Evolutionary conservation across 352 stramenopile genomes (phyloP), one percentile per base, ranked within the genome.

Genomic region (Phytophthora tentaculata): DNA sequence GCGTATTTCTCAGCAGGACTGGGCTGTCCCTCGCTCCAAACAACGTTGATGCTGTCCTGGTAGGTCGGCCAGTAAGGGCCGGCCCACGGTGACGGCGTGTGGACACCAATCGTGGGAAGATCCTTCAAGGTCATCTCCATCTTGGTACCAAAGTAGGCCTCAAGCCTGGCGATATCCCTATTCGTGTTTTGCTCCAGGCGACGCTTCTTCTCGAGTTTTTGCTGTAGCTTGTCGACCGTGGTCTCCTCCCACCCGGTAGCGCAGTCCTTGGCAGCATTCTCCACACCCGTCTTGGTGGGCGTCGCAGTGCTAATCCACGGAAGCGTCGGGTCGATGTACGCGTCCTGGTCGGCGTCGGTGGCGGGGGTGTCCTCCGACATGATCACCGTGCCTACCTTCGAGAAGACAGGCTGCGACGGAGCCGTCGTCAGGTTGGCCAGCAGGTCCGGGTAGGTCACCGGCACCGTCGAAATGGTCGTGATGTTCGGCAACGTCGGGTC

Each of bases 21-120:
- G 0, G 60, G 9, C 16, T 67, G 12, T 4, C 35, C 43, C 1
- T 63, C 0, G 0, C 28, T 64, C 58, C 56, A 71, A 7, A 56
- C 7, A 28, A 72, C 55, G 73, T 92, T 92, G 73, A 92, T 92
- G 41, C 78, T 73, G 71, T 90, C 84, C 17, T 76, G 61, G 71
- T 81, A 89, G 23, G 68, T 76, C 5, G 80, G 74, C 80, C 81
- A 92, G 76, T 89, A 90, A 58, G 74, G 79, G 47, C 71, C 72
- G 3, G 76, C 47, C 81, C 81, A 89, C 14, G 78, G 78, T 16
- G 61, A 58, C 2, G 66, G 65, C 8, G 48, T 53, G 37, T 47
- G 37, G 19, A 69, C 57, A 22, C 53, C 64, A 6, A 16, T 2
- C 0, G 54, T 80, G 0, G 69, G 61, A 1, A 80, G 57, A 29